Conservation (phyloP, 495 filamentous ascomycete genomes). For the Penicillium paradoxum region DNA sequence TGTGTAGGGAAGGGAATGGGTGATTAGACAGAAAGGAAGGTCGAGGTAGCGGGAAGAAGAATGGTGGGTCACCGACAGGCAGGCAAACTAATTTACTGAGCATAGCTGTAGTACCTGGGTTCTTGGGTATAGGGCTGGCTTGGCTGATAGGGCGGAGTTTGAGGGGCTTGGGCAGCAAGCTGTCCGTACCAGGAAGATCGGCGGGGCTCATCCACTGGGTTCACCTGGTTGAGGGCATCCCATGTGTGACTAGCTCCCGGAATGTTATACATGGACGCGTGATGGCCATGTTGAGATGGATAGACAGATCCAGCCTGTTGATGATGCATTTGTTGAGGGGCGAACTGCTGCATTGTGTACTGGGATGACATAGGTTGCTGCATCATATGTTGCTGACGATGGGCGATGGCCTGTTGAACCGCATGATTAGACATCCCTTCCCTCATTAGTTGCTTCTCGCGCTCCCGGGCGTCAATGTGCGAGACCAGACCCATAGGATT, state of each 20-base stretch:
- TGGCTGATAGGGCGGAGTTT: constrained; percentile 25
- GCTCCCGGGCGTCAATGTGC: constrained; percentile 70
- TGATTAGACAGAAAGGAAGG: not conserved
- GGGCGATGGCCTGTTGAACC: constrained; percentile 74
- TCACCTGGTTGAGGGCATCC: constrained; percentile 38
- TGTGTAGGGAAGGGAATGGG: constrained; percentile 1
- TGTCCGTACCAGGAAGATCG: constrained; percentile 41
- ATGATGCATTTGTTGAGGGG: constrained; percentile 4
- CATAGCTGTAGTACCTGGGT: constrained; percentile 22
- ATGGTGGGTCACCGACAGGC: not conserved
- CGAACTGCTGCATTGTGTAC: constrained; percentile 17
- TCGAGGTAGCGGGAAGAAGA: not conserved
- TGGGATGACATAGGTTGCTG: constrained; percentile 34
- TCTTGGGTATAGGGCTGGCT: constrained; percentile 26
- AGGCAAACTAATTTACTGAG: constrained; percentile 22
- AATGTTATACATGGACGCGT: constrained; percentile 34
- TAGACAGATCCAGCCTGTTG: constrained; percentile 18
- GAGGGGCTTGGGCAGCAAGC: constrained; percentile 20
- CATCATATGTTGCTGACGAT: constrained; percentile 50
- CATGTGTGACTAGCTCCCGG: constrained; percentile 40
- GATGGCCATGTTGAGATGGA: constrained; percentile 12
- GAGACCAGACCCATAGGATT: constrained; percentile 62
- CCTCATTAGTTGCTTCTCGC: constrained; percentile 66
- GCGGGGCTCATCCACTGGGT: constrained; percentile 32
- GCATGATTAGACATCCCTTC: constrained; percentile 66